These are phyloP conservation scores for Taxillus chinensis DNA, from an alignment of 164 flowering plant genomes.

Conservation along the genomic window DNA sequence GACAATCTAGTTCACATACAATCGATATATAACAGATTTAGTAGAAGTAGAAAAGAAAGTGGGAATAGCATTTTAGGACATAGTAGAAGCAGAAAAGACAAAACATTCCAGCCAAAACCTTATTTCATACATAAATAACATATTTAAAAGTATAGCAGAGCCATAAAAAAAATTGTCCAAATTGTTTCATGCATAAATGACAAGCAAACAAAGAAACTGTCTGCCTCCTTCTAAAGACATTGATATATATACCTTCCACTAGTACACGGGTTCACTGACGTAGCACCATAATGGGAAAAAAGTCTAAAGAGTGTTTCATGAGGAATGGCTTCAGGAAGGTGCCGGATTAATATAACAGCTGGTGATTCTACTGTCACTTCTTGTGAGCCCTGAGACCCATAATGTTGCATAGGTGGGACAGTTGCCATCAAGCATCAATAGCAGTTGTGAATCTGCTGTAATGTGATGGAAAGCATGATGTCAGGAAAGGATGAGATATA, in stretches of 20 bases:
- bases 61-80: not conserved
- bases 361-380: conserved; percentile 3
- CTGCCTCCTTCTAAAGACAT: not conserved
- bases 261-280: conserved; percentile 58
- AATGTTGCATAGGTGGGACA: conserved; percentile 1
- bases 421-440: conserved; percentile 2
- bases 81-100: not conserved
- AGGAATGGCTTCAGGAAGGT: conserved; percentile 88
- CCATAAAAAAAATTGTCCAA: not conserved
- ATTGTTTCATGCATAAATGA: no score
- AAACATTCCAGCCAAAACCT: no score
- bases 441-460: not conserved
- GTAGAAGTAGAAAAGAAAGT: no score
- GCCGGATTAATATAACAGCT: conserved; percentile 52
- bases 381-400: conserved; percentile 1
- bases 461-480: not conserved
- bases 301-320: conserved; percentile 60
- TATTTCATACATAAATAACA: no score
- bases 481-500: no score
- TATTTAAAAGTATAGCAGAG: not conserved
- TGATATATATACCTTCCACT: conserved; percentile 33
- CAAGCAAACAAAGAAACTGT: not conserved
- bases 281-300: conserved; percentile 81
- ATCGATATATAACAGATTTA: no score
- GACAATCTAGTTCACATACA: no score